phyloP scores from a whole-genome alignment of 768 basidiomycete genomes.

The Mycena kentingensis region DNA sequence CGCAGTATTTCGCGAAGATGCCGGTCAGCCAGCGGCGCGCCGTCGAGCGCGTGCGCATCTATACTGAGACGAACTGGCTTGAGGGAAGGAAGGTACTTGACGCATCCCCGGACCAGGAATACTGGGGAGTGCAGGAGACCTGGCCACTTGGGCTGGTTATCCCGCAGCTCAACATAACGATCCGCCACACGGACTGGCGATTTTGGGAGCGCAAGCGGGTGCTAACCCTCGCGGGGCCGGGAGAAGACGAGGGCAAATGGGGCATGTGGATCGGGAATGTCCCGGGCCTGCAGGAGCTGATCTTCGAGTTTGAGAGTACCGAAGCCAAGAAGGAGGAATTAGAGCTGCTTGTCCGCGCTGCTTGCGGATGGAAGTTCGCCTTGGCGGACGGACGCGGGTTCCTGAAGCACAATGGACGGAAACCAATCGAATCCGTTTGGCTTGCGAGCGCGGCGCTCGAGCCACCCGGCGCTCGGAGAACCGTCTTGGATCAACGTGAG shows the following conservation, averaged over 20 bases:
- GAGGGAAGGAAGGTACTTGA: conserved; percentile 1
- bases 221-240: conserved; percentile 13
- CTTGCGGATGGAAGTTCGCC: conserved; percentile 13
- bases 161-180: conserved; percentile 19
- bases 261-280: conserved; percentile 8
- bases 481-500: background rate
- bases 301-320: conserved; percentile 29
- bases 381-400: background rate
- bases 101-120: background rate
- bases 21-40: conserved; percentile 19
- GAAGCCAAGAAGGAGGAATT: conserved; percentile 26
- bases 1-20: conserved; percentile 19
- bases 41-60: conserved; percentile 23
- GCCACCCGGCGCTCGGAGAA: background rate
- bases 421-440: conserved; percentile 7
- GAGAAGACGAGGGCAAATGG: conserved; percentile 14
- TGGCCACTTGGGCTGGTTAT: conserved; percentile 5
- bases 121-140: background rate
- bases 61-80: conserved; percentile 26
- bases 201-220: conserved; percentile 23
- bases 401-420: conserved; percentile 11
- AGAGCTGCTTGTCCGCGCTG: conserved; percentile 10
- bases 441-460: conserved; percentile 2
- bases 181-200: conserved; percentile 30
- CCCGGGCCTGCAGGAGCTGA: conserved; percentile 19